Evolutionary conservation across 106 monocot species (phyloP).

Genomic region (Dioscorea dumetorum): DNA sequence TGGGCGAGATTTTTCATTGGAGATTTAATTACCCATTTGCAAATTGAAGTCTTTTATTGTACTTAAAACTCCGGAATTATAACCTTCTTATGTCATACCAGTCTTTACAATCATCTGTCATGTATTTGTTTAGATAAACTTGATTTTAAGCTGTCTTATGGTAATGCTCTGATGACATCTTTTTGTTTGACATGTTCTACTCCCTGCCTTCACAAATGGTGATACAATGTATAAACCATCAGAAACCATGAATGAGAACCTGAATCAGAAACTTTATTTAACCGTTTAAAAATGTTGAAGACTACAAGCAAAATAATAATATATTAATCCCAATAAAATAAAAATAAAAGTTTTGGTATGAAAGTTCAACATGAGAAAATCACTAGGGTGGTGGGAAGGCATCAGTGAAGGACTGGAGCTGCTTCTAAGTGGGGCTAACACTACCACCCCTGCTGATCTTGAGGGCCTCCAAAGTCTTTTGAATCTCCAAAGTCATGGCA

Average conservation of each 20-base stretch:
- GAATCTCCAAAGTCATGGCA: conserved; percentile 68
- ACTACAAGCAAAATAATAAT: too few relatives aligned
- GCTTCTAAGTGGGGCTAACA: conserved; percentile 26
- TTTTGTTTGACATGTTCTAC: too few relatives aligned
- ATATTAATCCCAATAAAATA: too few relatives aligned
- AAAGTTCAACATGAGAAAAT: too few relatives aligned
- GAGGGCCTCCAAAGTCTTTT: conserved; percentile 48
- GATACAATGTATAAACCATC: too few relatives aligned
- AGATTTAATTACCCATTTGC: background rate
- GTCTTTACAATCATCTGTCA: background rate
- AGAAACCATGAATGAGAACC: too few relatives aligned
- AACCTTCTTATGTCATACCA: background rate
- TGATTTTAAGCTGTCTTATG: too few relatives aligned
- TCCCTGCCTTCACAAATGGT: too few relatives aligned
- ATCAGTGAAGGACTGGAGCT: conserved; percentile 10
- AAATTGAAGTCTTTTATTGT: background rate
- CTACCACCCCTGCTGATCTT: conserved; percentile 37
- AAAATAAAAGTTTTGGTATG: too few relatives aligned
- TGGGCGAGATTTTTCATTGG: background rate
- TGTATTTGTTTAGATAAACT: background rate
- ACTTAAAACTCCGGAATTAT: background rate
- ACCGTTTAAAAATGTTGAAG: too few relatives aligned
- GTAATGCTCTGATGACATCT: too few relatives aligned
- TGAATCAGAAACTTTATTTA: too few relatives aligned
- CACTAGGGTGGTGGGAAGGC: background rate